Base-by-base conservation (phyloP, 2,329 filamentous ascomycete genomes). In the Thyridium curvatum region DNA sequence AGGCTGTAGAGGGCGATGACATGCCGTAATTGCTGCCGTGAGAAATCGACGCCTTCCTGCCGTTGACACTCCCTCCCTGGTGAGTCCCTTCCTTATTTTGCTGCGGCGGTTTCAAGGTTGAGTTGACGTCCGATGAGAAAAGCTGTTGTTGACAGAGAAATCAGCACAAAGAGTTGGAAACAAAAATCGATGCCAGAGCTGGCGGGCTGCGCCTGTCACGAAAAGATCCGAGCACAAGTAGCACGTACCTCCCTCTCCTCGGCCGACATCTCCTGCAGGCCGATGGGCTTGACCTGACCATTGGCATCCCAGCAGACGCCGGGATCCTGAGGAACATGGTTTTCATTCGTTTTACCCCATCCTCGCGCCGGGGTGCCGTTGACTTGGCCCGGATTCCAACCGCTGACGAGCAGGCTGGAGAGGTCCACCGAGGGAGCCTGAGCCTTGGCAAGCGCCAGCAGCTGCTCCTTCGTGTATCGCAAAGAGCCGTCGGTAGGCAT, bases 61-160 rank as follows among this genome's bases (percentile, higher is more conserved):
- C 77, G 40, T 84, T 82, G 10, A 72, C 53, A 10, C 71, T 71
- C 58, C 74, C 59, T 62, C 74, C 60, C 59, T 74, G 58, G 59
- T 74, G 58, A 59, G 72, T 61, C 65, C 79, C 66, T 32, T 78
- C 73, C 51, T 82, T 80, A 43, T 86, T 91, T 54, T 86, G 84
- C 26, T 80, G 77, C 15, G 86, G 86, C 8, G 86, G 84, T 63
- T 97, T 97, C 50, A 96, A 70, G 28, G 89, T 85, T 29, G 93
- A 96, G 61, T 97, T 98, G 56, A 98, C 89, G 47, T 94, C 93
- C 37, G 77, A 78, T 37, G 79, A 65, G 62, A 96, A 96, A 46
- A 85, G 69, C 84, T 95, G 59, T 37, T 53, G n/a, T n/a, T n/a
- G n/a, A n/a, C n/a, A n/a, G n/a, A n/a, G n/a, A n/a, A n/a, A n/a